phyloP scores from a whole-genome alignment of 228 moss, liverwort and hornwort genomes.

The Sphagnum fallax region DNA sequence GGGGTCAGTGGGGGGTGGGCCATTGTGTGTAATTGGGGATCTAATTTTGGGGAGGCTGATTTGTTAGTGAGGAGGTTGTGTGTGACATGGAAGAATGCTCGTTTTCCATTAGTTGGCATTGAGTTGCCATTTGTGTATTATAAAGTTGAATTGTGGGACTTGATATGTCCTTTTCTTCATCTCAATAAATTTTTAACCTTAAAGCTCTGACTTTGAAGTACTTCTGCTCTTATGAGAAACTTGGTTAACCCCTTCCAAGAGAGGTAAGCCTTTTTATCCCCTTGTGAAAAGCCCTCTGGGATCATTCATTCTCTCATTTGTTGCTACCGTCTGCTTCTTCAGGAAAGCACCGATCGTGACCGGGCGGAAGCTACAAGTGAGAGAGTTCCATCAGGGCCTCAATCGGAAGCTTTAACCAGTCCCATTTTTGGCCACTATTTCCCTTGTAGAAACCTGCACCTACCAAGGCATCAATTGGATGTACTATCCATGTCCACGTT shows the following conservation, averaged over 20 bases:
- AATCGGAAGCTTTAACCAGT: conserved; percentile 3
- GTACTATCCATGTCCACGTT: conserved; percentile 3
- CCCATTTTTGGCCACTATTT: neutral
- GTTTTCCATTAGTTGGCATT: no score
- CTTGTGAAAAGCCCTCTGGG: neutral
- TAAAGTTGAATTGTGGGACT: no score
- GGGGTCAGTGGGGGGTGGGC: no score
- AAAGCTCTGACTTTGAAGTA: neutral
- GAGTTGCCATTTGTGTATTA: no score
- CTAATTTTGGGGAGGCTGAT: no score
- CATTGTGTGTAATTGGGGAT: no score
- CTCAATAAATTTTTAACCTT: neutral
- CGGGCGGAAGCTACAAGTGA: conserved; percentile 14
- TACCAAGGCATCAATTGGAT: neutral
- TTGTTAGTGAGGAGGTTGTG: no score
- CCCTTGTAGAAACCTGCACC: neutral
- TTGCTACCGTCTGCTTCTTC: conserved; percentile 7
- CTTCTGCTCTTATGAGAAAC: neutral
- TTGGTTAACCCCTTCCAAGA: no score
- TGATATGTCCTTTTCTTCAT: neutral
- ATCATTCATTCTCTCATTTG: conserved; percentile 2
- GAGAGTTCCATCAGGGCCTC: neutral
- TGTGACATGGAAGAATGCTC: no score
- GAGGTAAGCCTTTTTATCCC: neutral
- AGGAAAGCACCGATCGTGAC: conserved; percentile 4